A percentile compares a stretch with the other conserved stretches of the same genome.
phyloP scores from a whole-genome alignment of 2,329 filamentous ascomycete genomes.

The Epichloe scottii region DNA sequence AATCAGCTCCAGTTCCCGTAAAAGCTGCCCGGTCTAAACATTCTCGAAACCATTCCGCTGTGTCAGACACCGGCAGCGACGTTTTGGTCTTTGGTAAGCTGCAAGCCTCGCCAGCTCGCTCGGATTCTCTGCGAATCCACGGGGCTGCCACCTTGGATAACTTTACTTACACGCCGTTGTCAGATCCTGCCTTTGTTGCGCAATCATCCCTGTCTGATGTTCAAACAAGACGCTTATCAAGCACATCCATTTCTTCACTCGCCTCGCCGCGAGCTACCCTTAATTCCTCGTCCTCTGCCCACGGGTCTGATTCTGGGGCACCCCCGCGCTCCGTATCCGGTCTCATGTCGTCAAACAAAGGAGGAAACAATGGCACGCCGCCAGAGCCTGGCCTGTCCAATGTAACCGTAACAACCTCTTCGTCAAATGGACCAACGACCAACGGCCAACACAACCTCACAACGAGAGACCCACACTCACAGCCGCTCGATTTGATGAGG shows the following conservation, averaged over 20 bases:
- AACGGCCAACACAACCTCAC: conserved; percentile 33
- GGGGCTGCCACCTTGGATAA: conserved; percentile 17
- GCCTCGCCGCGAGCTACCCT: conserved; percentile 43
- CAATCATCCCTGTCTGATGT: conserved; percentile 37
- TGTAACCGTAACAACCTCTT: conserved; percentile 41
- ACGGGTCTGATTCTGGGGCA: conserved; percentile 36
- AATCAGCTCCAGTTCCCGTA: conserved; percentile 31
- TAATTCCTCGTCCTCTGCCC: conserved; percentile 37
- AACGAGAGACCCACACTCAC: conserved; percentile 27
- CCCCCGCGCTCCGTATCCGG: conserved; percentile 30
- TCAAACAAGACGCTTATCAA: conserved; percentile 54
- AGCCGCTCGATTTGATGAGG: conserved; percentile 33
- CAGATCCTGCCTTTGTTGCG: conserved; percentile 35
- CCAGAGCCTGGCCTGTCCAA: conserved; percentile 39
- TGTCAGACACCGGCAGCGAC: conserved; percentile 29
- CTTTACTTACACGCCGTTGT: conserved; percentile 23
- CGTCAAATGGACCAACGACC: conserved; percentile 24
- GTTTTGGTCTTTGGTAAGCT: conserved; percentile 22
- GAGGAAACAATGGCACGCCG: conserved; percentile 25
- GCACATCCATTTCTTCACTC: conserved; percentile 61
- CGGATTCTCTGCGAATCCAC: conserved; percentile 33
- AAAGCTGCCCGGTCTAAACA: conserved; percentile 29
- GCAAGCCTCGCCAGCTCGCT: conserved; percentile 33
- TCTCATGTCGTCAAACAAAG: conserved; percentile 34
- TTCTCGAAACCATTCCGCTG: conserved; percentile 30